These are phyloP conservation scores for Penicillium egyptiacum DNA, from an alignment of 495 filamentous ascomycete species.

Conservation along the genomic window DNA sequence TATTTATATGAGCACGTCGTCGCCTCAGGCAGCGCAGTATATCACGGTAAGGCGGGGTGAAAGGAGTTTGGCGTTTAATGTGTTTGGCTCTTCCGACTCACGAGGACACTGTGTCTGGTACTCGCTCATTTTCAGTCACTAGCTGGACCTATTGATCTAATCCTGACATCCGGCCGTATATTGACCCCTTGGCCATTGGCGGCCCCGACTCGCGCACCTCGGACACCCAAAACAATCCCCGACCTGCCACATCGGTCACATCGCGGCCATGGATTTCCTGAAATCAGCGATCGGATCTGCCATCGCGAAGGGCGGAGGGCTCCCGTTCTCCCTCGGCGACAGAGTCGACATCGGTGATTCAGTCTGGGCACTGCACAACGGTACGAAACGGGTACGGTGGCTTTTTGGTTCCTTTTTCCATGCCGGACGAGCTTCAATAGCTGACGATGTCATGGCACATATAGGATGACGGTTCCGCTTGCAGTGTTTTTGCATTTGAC, in stretches of 20 bases:
- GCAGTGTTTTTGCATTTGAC: slow-evolving; percentile 97
- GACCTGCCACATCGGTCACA: slow-evolving; percentile 10
- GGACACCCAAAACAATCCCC: slow-evolving; percentile 13
- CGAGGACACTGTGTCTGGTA: background rate
- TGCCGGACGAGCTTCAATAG: slow-evolving; percentile 5
- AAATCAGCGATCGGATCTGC: slow-evolving; percentile 96
- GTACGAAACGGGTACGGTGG: slow-evolving; percentile 74
- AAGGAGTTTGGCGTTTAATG: slow-evolving; percentile 9
- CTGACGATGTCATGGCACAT: slow-evolving; percentile 2
- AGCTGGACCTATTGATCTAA: background rate
- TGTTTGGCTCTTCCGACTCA: background rate
- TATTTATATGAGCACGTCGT: slow-evolving; percentile 1
- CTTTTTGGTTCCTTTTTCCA: slow-evolving; percentile 13
- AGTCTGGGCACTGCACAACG: slow-evolving; percentile 91
- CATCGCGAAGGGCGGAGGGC: slow-evolving; percentile 89
- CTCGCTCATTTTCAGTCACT: background rate
- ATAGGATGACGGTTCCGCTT: slow-evolving; percentile 88
- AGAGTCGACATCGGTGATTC: slow-evolving; percentile 83
- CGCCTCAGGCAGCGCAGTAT: slow-evolving; percentile 14
- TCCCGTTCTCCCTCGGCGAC: slow-evolving; percentile 90
- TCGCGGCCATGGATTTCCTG: slow-evolving; percentile 80
- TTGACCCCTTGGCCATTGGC: slow-evolving; percentile 11
- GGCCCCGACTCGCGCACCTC: slow-evolving; percentile 3
- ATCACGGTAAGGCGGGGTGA: slow-evolving; percentile 28
- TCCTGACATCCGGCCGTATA: background rate